These are phyloP conservation scores for Didymella arachidicola DNA, from an alignment of 2,329 filamentous ascomycete species.

Conservation along the genomic window DNA sequence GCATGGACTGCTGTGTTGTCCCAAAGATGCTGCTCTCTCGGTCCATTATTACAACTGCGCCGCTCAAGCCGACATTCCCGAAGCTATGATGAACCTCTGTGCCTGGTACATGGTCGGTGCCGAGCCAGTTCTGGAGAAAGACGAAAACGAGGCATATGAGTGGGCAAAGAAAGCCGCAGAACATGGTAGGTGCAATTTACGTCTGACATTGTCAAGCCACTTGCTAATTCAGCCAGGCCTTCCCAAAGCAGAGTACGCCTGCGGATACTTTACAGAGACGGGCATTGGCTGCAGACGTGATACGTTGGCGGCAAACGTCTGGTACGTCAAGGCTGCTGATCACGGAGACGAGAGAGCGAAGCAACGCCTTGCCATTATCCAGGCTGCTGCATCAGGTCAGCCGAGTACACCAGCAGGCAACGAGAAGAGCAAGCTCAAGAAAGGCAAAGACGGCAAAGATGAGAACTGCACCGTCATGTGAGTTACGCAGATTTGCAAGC, in stretches of 20 bases:
- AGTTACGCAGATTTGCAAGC: neutral
- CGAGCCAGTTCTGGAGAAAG: slow-evolving; percentile 88
- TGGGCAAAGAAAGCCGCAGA: slow-evolving; percentile 91
- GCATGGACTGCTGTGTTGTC: slow-evolving; percentile 85
- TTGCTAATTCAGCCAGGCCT: slow-evolving; percentile 59
- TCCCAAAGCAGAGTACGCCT: slow-evolving; percentile 83
- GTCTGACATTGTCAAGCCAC: neutral
- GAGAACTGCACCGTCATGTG: slow-evolving; percentile 52
- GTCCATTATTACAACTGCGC: slow-evolving; percentile 98
- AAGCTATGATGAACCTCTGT: slow-evolving; percentile 97
- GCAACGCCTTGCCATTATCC: slow-evolving; percentile 84
- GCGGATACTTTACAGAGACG: slow-evolving; percentile 98
- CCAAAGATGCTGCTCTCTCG: slow-evolving; percentile 87
- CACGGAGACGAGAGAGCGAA: slow-evolving; percentile 89
- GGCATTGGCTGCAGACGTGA: slow-evolving; percentile 95
- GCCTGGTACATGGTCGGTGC: slow-evolving; percentile 99
- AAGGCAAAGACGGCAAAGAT: slow-evolving; percentile 44
- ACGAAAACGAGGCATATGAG: slow-evolving; percentile 94
- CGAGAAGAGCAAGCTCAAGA: slow-evolving; percentile 46
- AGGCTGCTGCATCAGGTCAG: slow-evolving; percentile 74
- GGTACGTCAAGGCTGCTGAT: slow-evolving; percentile 96
- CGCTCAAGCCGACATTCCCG: slow-evolving; percentile 81
- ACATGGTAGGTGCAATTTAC: slow-evolving; percentile 68
- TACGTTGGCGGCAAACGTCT: slow-evolving; percentile 95
- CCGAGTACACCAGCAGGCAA: slow-evolving; percentile 25